A percentile compares a stretch with the other conserved stretches of the same genome.
Conservation (phyloP, 371 early-diverging fungal species). For the Rhizopus arrhizus region DNA sequence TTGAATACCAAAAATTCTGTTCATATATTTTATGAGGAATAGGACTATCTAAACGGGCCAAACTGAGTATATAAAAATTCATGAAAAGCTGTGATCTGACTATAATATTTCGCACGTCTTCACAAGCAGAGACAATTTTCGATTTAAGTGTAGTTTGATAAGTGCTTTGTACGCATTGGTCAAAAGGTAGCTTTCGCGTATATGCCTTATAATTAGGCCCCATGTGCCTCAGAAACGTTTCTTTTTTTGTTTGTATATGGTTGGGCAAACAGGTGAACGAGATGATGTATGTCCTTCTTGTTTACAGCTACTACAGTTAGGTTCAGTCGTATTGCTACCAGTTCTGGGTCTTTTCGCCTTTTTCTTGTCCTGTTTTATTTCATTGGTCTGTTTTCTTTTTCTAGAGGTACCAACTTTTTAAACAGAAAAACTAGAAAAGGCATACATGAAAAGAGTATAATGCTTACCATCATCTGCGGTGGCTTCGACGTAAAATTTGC, state of each 20-base stretch:
- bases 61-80: slow-evolving; percentile 2
- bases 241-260: slow-evolving; percentile 5
- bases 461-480: slow-evolving; percentile 2
- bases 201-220: slow-evolving; percentile 1
- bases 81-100: neutral
- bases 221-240: slow-evolving; percentile 4
- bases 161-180: neutral
- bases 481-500: slow-evolving; percentile 1
- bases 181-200: slow-evolving; percentile 5
- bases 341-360: neutral
- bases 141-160: neutral
- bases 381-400: slow-evolving; percentile 8
- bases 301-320: neutral
- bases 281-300: slow-evolving; percentile 5
- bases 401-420: slow-evolving; percentile 1
- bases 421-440: slow-evolving; percentile 2
- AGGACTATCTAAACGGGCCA: neutral
- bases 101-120: slow-evolving; percentile 6
- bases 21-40: neutral
- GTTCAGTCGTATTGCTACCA: neutral
- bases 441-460: neutral
- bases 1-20: neutral
- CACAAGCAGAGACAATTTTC: slow-evolving; percentile 1
- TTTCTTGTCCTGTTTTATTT: neutral
- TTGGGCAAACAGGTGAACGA: neutral